A percentile compares a stretch with the other conserved stretches of the same genome.
Conservation (phyloP, 108 stramenopile species). For the Craspedostauros australis region DNA sequence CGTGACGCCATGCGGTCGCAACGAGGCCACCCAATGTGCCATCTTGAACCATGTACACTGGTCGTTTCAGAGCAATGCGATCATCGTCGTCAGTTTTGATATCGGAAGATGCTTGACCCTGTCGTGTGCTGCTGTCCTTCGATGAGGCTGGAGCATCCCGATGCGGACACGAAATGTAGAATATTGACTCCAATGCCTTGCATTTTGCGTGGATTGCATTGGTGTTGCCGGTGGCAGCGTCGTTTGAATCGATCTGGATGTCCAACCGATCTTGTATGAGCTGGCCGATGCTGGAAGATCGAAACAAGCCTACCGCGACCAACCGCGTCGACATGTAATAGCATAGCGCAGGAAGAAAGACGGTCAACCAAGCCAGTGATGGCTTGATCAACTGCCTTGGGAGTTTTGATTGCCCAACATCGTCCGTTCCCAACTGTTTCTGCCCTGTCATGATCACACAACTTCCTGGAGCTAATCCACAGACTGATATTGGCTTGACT, state of each 20-base stretch:
- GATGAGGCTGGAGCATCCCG: neutral
- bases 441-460: too few relatives aligned
- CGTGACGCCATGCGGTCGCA: conserved; percentile 42
- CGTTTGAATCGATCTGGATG: neutral
- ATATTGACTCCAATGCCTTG: neutral
- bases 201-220: neutral
- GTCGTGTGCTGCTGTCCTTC: neutral
- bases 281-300: neutral
- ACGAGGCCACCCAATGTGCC: neutral
- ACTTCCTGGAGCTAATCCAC: too few relatives aligned
- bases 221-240: too few relatives aligned
- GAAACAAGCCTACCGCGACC: neutral
- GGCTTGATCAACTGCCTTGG: too few relatives aligned
- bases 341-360: conserved; percentile 16
- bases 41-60: neutral
- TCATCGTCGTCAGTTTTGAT: neutral
- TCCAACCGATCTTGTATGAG: neutral
- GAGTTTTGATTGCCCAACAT: too few relatives aligned
- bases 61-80: neutral
- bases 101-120: neutral
- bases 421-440: too few relatives aligned
- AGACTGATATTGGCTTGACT: too few relatives aligned
- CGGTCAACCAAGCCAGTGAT: conserved; percentile 10
- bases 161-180: neutral
- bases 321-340: conserved; percentile 13